Percentiles rank a stretch among this genome's conserved stretches.
Evolutionary conservation across 2,329 filamentous ascomycete genomes (phyloP).

Genomic region (Phyllosticta capitalensis): DNA sequence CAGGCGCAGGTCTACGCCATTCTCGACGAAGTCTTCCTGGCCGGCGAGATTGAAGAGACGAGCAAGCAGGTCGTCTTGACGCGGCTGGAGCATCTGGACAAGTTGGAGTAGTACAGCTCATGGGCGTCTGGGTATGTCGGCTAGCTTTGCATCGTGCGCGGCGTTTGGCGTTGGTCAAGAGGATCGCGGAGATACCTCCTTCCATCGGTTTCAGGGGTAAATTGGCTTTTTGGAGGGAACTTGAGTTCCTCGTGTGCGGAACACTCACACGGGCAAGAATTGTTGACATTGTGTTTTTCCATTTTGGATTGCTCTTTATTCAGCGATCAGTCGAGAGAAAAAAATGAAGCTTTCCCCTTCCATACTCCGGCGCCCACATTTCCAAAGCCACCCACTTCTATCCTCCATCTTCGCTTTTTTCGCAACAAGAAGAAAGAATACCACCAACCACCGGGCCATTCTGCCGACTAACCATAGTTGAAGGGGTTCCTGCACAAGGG

Average conservation of each 20-base stretch:
- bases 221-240: background rate
- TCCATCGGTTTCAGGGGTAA: background rate
- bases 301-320: too few relatives aligned
- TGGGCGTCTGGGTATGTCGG: background rate
- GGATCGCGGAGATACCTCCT: background rate
- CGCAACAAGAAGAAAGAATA: too few relatives aligned
- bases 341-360: too few relatives aligned
- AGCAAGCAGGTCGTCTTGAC: constrained; percentile 97
- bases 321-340: too few relatives aligned
- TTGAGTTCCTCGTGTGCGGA: too few relatives aligned
- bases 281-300: background rate
- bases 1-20: constrained; percentile 76
- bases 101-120: constrained; percentile 59
- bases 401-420: too few relatives aligned
- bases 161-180: background rate
- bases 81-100: constrained; percentile 87
- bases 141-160: background rate
- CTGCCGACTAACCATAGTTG: constrained; percentile 41
- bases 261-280: too few relatives aligned
- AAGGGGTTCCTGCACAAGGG: constrained; percentile 89
- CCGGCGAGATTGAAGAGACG: constrained; percentile 96
- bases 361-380: too few relatives aligned
- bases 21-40: constrained; percentile 93
- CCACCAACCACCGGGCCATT: too few relatives aligned
- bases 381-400: too few relatives aligned